Base-by-base conservation (phyloP, 257 asterid species). In the Solanum dulcamara region DNA sequence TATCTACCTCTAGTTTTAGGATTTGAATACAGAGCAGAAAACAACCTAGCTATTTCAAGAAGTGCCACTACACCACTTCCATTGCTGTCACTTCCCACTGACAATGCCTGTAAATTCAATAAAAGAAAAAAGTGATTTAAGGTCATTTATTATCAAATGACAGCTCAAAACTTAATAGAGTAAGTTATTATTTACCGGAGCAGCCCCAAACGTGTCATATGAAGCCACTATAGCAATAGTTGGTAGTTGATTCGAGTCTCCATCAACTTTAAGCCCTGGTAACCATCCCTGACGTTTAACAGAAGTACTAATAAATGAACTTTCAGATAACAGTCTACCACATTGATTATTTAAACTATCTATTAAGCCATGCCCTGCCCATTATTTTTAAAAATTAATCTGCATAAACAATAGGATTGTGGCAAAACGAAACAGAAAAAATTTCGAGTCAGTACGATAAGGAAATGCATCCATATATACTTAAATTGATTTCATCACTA, bases 201-300 rank as follows among this genome's bases (percentile, higher is more conserved):
- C 98, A 64, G 98, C 98, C 87, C 98, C 98, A 91, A 95, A 97
- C 20, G 99, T 95, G 91, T 97, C 99, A 85, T 97, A 97, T 82
- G 99, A 97, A 85, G 98, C 99, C 89, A 97, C 99, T 71, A 97
- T 84, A 88, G 99, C 99, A 88, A 97, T 93, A 38, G 98, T 95
- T 74, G 98, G 98, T 88, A 94, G 97, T 88, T 92, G 97, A 89
- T 86, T 94, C 35, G 42, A 46, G 83, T 95, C 98, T 9, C 94
- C 98, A 74, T 95, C 98, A 83, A 93, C 91, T 91, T 89, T 97
- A 89, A 91, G 84, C 82, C 99, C 99, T 64, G 98, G 98, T 80
- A 97, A 93, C 99, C 98, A 97, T 79, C 99, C 99, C 99, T 95
- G 91, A 85, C 59, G 17, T 46, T 77, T 17, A 77, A 77, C 57